Evolutionary conservation across 1,284 basidiomycete species (phyloP), one percentile per base, ranked within the genome.

Genomic region (Xerocomus amazonicus): DNA sequence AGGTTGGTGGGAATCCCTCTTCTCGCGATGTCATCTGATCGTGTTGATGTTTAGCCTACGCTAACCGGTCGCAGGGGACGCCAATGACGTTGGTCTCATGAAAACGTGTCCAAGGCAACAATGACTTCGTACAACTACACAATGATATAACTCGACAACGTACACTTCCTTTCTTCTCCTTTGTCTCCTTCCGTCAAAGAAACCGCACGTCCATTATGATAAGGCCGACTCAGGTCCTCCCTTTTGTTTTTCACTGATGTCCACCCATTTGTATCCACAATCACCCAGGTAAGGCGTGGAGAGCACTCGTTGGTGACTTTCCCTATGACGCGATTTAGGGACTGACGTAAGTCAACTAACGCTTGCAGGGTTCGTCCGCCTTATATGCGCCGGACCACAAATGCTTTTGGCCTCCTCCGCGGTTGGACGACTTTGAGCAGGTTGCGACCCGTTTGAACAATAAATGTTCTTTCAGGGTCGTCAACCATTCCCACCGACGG

Each of bases 31-130:
- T 16, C 13, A 19, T 8, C 35, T 43, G 27, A 56, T 56, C 17
- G 27, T 9, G 53, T 56, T 19, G 45, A 32, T 45, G 32, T 41
- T 8, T 43, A 9, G 34, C 47, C 37, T 43, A 34, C 27, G 40
- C 8, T 28, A 32, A 39, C n/a, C 9, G n/a, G n/a, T 40, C 57
- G 47, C 51, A 34, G 6, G 19, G n/a, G 23, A n/a, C 12, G 16
- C 34, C 32, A 29, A 2, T 39, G 14, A 39, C 26, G 29, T 34
- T 28, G 42, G 14, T 37, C 45, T 39, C 43, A 17, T 37, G 33
- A 29, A 41, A 29, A 31, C 34, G 16, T 34, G 26, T 34, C 45
- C 26, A 8, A 37, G 3, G 7, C 29, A 14, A 42, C 33, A 38
- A 34, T 52, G 36, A 19, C 33, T 45, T 51, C 28, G 36, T 45